Percentiles rank a stretch among this genome's conserved stretches.
phyloP scores from a whole-genome alignment of 208 protist genomes.

The Leishmania martiniquensis region DNA sequence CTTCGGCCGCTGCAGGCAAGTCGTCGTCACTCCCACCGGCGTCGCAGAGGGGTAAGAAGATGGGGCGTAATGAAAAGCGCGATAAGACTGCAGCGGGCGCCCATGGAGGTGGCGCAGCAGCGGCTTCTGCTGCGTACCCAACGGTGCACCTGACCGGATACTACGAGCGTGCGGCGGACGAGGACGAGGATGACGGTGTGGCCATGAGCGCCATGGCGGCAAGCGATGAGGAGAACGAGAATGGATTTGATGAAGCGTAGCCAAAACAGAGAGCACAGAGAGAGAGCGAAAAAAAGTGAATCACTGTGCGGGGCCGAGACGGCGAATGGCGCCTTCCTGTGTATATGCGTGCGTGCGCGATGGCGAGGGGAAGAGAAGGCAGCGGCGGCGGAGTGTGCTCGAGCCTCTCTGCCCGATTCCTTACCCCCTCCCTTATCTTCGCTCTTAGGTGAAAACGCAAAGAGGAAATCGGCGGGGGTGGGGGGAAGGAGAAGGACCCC shows the following conservation, averaged over 20 bases:
- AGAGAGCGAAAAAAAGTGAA: not conserved
- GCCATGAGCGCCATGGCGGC: conserved; percentile 31
- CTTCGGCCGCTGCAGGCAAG: not conserved
- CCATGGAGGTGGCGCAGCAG: not conserved
- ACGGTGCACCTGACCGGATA: conserved; percentile 83
- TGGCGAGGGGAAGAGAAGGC: not conserved
- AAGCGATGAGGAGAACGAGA: conserved; percentile 26
- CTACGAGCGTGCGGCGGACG: conserved; percentile 64
- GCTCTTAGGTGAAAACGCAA: no score
- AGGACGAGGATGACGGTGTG: conserved; percentile 30
- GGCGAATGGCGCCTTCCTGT: not conserved
- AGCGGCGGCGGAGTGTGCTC: no score
- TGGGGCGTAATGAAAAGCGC: conserved; percentile 1
- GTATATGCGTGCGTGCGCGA: not conserved
- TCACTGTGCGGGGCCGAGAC: not conserved
- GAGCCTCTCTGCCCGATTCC: no score
- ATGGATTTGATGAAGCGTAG: not conserved
- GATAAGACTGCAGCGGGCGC: not conserved
- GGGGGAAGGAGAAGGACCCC: not conserved
- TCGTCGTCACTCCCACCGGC: not conserved
- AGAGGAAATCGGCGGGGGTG: no score
- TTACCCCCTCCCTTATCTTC: no score
- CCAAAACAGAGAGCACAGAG: not conserved
- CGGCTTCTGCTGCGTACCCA: conserved; percentile 28
- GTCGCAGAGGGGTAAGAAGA: conserved; percentile 16